phyloP scores from a whole-genome alignment of 2,329 filamentous ascomycete species.

The Pseudogymnoascus sp. region DNA sequence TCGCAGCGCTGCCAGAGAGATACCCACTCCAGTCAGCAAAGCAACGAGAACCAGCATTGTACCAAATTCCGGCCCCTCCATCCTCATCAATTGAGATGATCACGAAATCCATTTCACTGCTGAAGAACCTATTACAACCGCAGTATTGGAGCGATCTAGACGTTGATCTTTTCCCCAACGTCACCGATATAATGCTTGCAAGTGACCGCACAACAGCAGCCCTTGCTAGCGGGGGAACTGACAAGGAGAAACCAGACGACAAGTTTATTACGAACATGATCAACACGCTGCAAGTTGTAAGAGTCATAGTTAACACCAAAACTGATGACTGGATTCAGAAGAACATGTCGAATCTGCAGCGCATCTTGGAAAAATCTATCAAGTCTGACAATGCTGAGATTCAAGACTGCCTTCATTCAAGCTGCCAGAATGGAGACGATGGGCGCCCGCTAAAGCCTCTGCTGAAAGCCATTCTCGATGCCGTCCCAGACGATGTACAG shows the following conservation, averaged over 20 bases:
- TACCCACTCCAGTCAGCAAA: constrained; percentile 70
- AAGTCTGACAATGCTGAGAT: constrained; percentile 86
- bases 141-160: constrained; percentile 90
- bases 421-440: constrained; percentile 61
- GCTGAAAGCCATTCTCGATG: constrained; percentile 76
- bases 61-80: constrained; percentile 43
- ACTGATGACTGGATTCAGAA: constrained; percentile 83
- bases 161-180: constrained; percentile 83
- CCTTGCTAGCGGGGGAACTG: constrained; percentile 42
- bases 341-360: constrained; percentile 72
- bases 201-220: constrained; percentile 67
- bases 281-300: constrained; percentile 88
- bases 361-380: constrained; percentile 81
- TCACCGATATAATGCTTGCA: constrained; percentile 77
- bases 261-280: constrained; percentile 83
- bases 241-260: constrained; percentile 70
- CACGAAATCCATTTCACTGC: constrained; percentile 73
- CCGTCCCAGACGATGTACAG: constrained; percentile 71
- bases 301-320: constrained; percentile 82
- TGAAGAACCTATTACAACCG: constrained; percentile 78
- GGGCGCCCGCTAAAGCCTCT: constrained; percentile 67
- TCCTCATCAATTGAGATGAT: constrained; percentile 68
- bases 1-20: constrained; percentile 80
- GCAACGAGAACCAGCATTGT: constrained; percentile 47
- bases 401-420: constrained; percentile 81